Conservation (phyloP, 1,139 yeast species). For the Kurtzmaniella quercitrusa region DNA sequence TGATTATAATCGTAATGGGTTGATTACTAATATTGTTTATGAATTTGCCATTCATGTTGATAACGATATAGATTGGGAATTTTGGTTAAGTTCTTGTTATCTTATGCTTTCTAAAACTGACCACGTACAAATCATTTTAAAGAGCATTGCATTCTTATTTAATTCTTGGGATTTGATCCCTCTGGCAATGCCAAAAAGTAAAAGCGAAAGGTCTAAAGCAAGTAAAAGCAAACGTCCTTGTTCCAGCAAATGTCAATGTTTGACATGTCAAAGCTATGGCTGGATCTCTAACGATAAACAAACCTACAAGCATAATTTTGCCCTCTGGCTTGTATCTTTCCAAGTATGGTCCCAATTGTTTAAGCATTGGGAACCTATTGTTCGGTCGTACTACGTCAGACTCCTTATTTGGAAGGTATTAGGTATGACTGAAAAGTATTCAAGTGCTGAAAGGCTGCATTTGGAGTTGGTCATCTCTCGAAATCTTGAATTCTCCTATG, state of each 20-base stretch:
- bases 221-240: neutral
- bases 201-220: neutral
- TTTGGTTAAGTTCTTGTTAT: slow-evolving; percentile 64
- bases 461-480: slow-evolving; percentile 9
- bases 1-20: slow-evolving; percentile 42
- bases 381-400: slow-evolving; percentile 65
- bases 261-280: slow-evolving; percentile 1
- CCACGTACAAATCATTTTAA: slow-evolving; percentile 58
- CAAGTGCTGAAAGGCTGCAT: slow-evolving; percentile 2
- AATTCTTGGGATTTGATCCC: slow-evolving; percentile 79
- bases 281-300: slow-evolving; percentile 37
- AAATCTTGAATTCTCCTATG: slow-evolving; percentile 10
- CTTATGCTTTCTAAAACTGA: slow-evolving; percentile 57
- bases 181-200: neutral
- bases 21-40: slow-evolving; percentile 40
- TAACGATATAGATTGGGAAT: slow-evolving; percentile 58
- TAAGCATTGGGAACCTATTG: slow-evolving; percentile 77
- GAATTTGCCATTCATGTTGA: slow-evolving; percentile 43
- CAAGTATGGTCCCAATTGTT: slow-evolving; percentile 53
- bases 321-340: slow-evolving; percentile 51
- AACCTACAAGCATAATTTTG: slow-evolving; percentile 43
- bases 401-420: slow-evolving; percentile 66
- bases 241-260: neutral
- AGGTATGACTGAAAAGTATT: slow-evolving; percentile 36
- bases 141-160: slow-evolving; percentile 63